Base-by-base conservation (phyloP, 352 stramenopile species). In the Phytopythium chamaehyphon region DNA sequence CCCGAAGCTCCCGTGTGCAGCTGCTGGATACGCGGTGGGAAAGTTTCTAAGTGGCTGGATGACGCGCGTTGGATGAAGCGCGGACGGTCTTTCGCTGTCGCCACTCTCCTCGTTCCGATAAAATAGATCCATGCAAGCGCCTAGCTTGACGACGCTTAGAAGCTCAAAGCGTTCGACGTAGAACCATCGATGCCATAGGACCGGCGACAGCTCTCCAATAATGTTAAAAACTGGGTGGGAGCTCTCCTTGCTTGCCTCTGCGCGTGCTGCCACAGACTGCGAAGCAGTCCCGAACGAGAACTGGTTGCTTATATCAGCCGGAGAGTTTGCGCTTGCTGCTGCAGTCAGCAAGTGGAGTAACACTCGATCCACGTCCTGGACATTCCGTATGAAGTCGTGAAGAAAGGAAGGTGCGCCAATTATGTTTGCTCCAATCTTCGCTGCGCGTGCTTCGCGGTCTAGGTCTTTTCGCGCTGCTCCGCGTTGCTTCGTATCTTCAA, bases 101-200 rank as follows among this genome's bases (percentile, higher is more conserved):
- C 47, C 48, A 16, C 63, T 64, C 10, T 82, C 70, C 42, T 83
- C 74, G 39, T 56, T 57, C 45, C 64, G 71, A 55, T 91, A 93
- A 57, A 93, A 91, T 1, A 73, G 43, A 12, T 89, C 73, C 2
- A 59, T 73, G 33, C 59, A 88, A 11, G 54, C 66, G 22, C 88
- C 83, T 42, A 80, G 86, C 24, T 85, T 78, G 22, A 91, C 77
- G 12, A 95, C 69, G 4, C 62, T 69, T 2, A 96, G 51, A 28
- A 96, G 67, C 47, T 96, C 86, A 59, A 96, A 93, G 11, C 83
- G 78, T 26, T 96, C 86, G 11, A 96, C 80, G 54, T 81, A 87
- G 54, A 96, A 96, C 86, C 86, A 96, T 18, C 86, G 84, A 48
- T 96, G 86, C 86, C 86, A 96, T 28, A 94, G 47, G n/a, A 93